Conservation (phyloP, 2,329 filamentous ascomycete species). For the Cordyceps javanica region DNA sequence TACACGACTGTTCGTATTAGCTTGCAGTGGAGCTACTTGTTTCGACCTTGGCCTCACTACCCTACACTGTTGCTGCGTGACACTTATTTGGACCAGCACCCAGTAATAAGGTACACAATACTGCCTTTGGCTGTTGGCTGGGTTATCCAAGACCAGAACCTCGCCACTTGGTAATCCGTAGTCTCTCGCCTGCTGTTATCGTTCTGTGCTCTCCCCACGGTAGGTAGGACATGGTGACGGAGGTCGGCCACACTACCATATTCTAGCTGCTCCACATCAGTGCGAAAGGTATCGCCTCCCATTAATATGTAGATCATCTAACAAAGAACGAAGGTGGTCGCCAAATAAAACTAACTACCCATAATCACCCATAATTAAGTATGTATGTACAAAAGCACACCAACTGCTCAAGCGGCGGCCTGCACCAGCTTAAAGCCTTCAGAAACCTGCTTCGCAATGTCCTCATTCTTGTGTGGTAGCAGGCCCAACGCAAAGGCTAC, state of each 20-base stretch:
- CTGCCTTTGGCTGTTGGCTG: no score
- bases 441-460: conserved; percentile 69
- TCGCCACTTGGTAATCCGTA: background rate
- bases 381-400: conserved; percentile 4
- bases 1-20: no score
- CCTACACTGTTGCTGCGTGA: background rate
- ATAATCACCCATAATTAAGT: background rate
- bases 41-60: background rate
- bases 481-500: conserved; percentile 87
- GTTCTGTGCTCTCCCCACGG: no score
- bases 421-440: conserved; percentile 73
- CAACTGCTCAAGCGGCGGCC: conserved; percentile 42
- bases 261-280: no score
- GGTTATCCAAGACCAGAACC: background rate
- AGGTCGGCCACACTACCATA: no score
- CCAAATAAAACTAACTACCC: background rate
- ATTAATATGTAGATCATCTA: background rate
- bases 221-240: no score
- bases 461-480: conserved; percentile 88
- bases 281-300: background rate
- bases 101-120: background rate
- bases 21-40: no score
- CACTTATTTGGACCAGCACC: background rate
- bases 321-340: background rate
- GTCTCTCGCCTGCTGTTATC: background rate